Conservation (phyloP, 176 grass and related monocot species). For the Alopecurus myosuroides region DNA sequence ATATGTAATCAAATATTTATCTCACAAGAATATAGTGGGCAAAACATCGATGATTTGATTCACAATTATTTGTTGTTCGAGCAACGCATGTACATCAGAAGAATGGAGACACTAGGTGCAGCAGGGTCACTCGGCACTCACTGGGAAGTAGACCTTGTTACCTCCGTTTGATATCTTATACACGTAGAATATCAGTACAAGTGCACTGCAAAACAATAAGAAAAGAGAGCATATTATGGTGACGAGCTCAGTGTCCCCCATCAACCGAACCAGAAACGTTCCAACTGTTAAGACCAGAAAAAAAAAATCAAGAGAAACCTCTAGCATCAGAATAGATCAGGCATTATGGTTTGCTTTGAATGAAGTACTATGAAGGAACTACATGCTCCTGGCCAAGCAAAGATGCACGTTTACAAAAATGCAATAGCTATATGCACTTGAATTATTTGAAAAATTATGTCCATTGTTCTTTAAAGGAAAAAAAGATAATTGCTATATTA, state of each 20-base stretch:
- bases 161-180: conserved; percentile 67
- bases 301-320: neutral
- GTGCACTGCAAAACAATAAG: conserved; percentile 42
- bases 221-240: neutral
- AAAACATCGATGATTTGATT: neutral
- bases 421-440: neutral
- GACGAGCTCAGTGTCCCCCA: neutral
- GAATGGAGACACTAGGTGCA: neutral
- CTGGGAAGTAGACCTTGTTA: conserved; percentile 40
- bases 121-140: conserved; percentile 31
- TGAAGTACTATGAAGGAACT: neutral
- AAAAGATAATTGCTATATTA: neutral
- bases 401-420: neutral
- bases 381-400: neutral
- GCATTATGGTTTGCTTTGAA: neutral
- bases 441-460: neutral
- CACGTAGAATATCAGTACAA: conserved; percentile 75
- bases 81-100: conserved; percentile 1
- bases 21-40: neutral
- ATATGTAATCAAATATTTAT: neutral
- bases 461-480: neutral
- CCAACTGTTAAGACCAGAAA: neutral
- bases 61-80: neutral
- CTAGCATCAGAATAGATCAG: neutral
- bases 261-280: neutral